A percentile compares a stretch with the other conserved stretches of the same genome.
phyloP scores from a whole-genome alignment of 2,329 filamentous ascomycete genomes.

The Triangularia setosa region DNA sequence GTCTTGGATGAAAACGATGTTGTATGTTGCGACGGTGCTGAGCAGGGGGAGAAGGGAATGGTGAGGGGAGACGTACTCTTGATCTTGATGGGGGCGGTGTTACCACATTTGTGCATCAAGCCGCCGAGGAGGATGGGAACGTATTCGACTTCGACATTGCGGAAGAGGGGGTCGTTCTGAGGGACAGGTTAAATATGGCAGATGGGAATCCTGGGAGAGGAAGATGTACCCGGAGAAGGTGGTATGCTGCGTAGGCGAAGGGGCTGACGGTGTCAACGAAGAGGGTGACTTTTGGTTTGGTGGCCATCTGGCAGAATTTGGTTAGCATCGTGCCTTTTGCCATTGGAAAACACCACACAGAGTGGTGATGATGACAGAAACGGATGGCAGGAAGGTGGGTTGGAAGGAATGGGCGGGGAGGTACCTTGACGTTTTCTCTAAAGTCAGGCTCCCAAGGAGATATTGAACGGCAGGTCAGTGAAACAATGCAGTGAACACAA shows the following conservation, averaged over 20 bases:
- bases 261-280: constrained; percentile 40
- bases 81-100: constrained; percentile 35
- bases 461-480: neutral
- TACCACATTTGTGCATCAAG: constrained; percentile 36
- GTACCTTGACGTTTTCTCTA: neutral
- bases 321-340: neutral
- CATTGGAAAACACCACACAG: neutral
- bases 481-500: neutral
- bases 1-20: too few species aligned
- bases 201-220: neutral
- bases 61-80: constrained; percentile 29
- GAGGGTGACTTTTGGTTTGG: constrained; percentile 33
- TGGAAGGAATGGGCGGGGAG: neutral
- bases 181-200: neutral
- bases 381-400: neutral
- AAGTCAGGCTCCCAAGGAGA: neutral
- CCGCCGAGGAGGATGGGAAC: constrained; percentile 38
- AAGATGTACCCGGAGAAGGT: constrained; percentile 35
- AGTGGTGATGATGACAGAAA: neutral
- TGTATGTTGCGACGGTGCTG: too few species aligned
- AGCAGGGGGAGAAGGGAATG: neutral
- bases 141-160: constrained; percentile 31
- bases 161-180: constrained; percentile 33
- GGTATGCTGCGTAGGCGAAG: constrained; percentile 38
- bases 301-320: neutral